Percentiles rank a stretch among this genome's conserved stretches.
Evolutionary conservation across 768 basidiomycete species (phyloP).

Genomic region (Tephrocybe rancida): DNA sequence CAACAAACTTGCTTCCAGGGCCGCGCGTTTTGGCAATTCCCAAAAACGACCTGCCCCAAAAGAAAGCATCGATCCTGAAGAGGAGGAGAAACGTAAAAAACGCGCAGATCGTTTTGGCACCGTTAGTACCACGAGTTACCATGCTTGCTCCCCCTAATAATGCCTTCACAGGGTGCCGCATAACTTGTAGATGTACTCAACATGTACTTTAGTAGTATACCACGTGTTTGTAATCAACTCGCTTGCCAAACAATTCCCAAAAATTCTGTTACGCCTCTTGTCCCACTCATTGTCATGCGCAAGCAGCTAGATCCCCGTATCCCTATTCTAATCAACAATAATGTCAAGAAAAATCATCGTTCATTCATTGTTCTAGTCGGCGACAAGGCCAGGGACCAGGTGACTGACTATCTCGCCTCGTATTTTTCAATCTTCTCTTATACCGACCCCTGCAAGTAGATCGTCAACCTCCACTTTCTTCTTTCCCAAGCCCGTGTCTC

Average conservation of each 20-base stretch:
- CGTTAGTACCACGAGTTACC: not conserved
- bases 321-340: slow-evolving; percentile 88
- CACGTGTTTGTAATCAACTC: slow-evolving; percentile 8
- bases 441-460: slow-evolving; percentile 37
- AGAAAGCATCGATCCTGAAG: slow-evolving; percentile 56
- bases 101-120: slow-evolving; percentile 66
- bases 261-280: not conserved
- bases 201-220: not conserved
- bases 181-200: not conserved
- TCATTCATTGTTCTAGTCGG: slow-evolving; percentile 97
- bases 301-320: slow-evolving; percentile 93
- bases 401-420: slow-evolving; percentile 29
- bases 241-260: slow-evolving; percentile 7
- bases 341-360: slow-evolving; percentile 90
- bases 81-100: slow-evolving; percentile 57
- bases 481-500: slow-evolving; percentile 90
- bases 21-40: slow-evolving; percentile 54
- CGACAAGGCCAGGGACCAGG: slow-evolving; percentile 91
- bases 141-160: not conserved
- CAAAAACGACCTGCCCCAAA: slow-evolving; percentile 37
- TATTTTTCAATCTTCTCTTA: not conserved
- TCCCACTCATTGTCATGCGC: slow-evolving; percentile 48
- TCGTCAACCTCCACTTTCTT: slow-evolving; percentile 95
- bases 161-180: not conserved
- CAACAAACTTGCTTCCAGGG: slow-evolving; percentile 53